Evolutionary conservation across 331 rosid genomes (phyloP).

Genomic region (Prunus yedoensis): DNA sequence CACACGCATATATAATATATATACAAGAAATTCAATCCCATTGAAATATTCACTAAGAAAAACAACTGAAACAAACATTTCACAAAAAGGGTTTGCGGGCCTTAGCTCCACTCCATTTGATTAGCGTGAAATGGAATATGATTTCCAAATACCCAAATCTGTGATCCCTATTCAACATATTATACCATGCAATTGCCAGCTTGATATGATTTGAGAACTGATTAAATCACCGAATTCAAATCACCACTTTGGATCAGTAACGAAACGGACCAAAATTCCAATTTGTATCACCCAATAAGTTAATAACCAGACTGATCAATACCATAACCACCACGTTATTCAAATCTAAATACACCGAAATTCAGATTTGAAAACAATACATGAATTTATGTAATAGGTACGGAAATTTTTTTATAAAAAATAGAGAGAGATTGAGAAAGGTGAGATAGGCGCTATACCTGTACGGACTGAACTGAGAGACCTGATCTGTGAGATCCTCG

Average conservation of each 20-base stretch:
- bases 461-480: conserved; percentile 1
- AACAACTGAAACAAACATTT: conserved; percentile 3
- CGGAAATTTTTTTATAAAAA: no score
- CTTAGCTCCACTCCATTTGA: background rate
- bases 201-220: background rate
- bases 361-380: background rate
- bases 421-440: background rate
- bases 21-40: background rate
- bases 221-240: background rate
- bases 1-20: background rate
- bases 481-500: conserved; percentile 10
- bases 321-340: background rate
- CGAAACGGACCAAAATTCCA: background rate
- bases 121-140: background rate
- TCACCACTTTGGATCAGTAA: background rate
- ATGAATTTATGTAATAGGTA: no score
- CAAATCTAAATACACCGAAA: background rate
- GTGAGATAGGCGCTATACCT: background rate
- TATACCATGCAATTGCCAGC: background rate
- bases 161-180: no score
- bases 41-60: background rate
- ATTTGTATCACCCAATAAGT: background rate
- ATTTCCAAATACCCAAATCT: background rate
- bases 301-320: background rate
- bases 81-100: background rate